Base-by-base conservation (phyloP, 495 filamentous ascomycete genomes). In the Talaromyces thailandensis region DNA sequence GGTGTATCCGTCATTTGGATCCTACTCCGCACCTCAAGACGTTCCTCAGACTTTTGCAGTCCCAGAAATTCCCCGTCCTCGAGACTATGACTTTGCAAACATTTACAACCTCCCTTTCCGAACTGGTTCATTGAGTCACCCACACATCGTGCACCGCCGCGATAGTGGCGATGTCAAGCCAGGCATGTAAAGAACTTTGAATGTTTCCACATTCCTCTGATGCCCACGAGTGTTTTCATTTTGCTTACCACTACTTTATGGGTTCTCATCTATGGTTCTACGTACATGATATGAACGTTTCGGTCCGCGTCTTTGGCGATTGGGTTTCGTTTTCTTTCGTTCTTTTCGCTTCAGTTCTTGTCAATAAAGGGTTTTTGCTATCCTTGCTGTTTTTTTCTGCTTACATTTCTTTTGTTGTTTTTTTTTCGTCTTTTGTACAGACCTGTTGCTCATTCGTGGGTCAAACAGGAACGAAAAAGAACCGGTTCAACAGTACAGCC, bases 91-190 rank as follows among this genome's bases (percentile, higher is more conserved):
- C 9, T 35, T 66, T 1, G 48, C 67, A 23, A 55, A 56, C 51
- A 58, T 68, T 48, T 67, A 69, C 26, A 60, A 63, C n/a, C 26
- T 67, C 11, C 64, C 69, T 35, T 73, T 75, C 64, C 73, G 73
- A 58, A 72, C 71, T 4, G 73, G 71, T 14, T 75, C 69, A 0
- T 48, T 75, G 21, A 69, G 71, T 16, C 76, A 73, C 61, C 69
- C 69, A 11, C 65, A 74, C 31, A 68, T 69, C 23, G 18, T 70
- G 61, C 65, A 68, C 35, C 61, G 45, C 21, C 59, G 21, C 12
- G 45, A 52, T 31, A 32, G 43, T 32, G 43, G 18, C 35, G 35
- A 40, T 25, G 11, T 28, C 9, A 40, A 25, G 6, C 59, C 40
- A 8, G 16, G 26, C 2, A 50, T 61, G 43, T 61, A 43, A 60